Evolutionary conservation across 495 filamentous ascomycete species (phyloP), one percentile per base, ranked within the genome.

Genomic region (Penicillium samsonianum): DNA sequence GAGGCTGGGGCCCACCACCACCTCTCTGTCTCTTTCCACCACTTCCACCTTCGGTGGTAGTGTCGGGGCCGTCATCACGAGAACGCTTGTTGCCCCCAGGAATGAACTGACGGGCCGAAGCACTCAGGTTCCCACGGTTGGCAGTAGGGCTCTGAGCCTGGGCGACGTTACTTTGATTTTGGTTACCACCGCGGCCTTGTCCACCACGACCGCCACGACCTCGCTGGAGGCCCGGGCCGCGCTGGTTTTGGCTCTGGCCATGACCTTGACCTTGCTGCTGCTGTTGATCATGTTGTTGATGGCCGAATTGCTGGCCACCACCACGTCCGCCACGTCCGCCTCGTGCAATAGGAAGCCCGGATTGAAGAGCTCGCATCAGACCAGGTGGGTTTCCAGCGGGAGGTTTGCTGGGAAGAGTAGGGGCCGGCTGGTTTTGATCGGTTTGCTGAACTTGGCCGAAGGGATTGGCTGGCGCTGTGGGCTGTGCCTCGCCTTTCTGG

Each of bases 1-100:
- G 61, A 56, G 71, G 69, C 52, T 74, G 63, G 4, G 65, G 56
- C 19, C 71, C 73, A 44, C 79, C 78, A 30, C 78, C 80, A 17
- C 80, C 80, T 61, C 82, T 67, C 59, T 81, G 77, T 58, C 81
- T 73, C 69, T 84, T 83, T 35, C 82, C 82, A 52, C 68, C 72
- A 56, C 58, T 71, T 12, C 60, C 76, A 14, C 63, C 69, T 10
- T 76, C 78, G 19, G 68, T 66, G 12, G 59, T 54, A 19, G 74
- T 79, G 23, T 79, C 80, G 20, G 79, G 71, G 9, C 81, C 83
- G 33, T 89, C 87, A 20, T 87, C 85, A 20, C 87, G 74, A 19
- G 82, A 74, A 30, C 86, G 75, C 70, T 90, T 90, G 51, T 82
- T 81, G n/a, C 86, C 85, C 44, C 73, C 69, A 5, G 85, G 84